Evolutionary conservation across 2,329 filamentous ascomycete genomes (phyloP), one percentile per base, ranked within the genome.

Genomic region (Cytospora piceicola): DNA sequence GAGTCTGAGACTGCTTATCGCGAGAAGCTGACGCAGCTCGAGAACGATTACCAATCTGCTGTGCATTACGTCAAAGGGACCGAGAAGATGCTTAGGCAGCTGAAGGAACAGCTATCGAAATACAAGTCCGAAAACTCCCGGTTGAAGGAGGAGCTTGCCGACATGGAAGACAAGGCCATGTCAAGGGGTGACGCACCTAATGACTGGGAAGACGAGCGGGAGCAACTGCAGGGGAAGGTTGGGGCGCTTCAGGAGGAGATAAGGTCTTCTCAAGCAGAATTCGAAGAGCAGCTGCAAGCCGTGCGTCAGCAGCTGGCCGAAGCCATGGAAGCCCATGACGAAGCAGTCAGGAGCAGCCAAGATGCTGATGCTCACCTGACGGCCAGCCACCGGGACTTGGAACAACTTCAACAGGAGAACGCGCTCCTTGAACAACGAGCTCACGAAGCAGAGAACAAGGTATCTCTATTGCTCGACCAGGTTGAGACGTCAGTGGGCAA

Each of bases 51-150:
- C 76, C 93, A 97, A 77, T 97, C 95, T 52, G 94, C 95, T 20
- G 94, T 98, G 58, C 95, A 97, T 77, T 99, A 99, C 74, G 92
- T 99, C 71, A 96, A 97, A 78, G 95, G 95, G 66, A 98, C 95
- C 1, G 95, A 99, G 79, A 98, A 97, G 85, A 97, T 99, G 93
- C 86, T 99, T 58, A 94, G 95, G 78, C 94, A 96, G 77, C 94
- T 99, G 84, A 98, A 98, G 81, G 93, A 97, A 73, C 95, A 99
- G 79, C 83, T 99, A n/a, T 85, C 90, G 63, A 92, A 93, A 65
- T 95, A 96, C 79, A 98, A 98, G 83, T 80, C 88, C 15, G 91
- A 95, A 68, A 97, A 97, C 73, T 81, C 84, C 22, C 90, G 91
- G 67, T 82, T 99, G 51, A 94, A 95, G 77, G 85, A 88, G 56